Conservation (phyloP, 169 alveolate species). For the Sarcocystis neurona region DNA sequence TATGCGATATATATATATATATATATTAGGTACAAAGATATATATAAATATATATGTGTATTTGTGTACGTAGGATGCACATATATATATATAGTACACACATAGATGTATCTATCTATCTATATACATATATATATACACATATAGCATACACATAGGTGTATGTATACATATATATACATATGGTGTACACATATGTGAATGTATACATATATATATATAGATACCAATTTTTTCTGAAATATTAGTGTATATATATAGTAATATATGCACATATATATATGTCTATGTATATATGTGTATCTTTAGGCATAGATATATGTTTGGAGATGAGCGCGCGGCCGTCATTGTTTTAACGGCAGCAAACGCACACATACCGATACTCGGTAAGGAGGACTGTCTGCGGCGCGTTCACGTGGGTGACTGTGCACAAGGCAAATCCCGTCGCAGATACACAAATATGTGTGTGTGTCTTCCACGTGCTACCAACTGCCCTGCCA, state of each 20-base stretch:
- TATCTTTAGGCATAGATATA: neutral
- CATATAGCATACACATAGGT: no score
- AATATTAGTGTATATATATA: neutral
- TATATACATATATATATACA: no score
- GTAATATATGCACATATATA: neutral
- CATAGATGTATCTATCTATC: neutral
- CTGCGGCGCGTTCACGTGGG: no score
- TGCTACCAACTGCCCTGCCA: no score
- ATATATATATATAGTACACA: neutral
- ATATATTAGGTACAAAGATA: neutral
- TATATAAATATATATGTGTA: no score
- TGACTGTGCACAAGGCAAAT: no score
- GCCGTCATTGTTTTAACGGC: no score
- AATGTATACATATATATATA: neutral
- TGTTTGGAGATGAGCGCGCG: neutral
- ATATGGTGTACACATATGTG: neutral
- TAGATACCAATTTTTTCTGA: neutral
- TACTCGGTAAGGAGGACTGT: no score
- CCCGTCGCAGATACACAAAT: no score
- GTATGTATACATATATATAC: neutral
- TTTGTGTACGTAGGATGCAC: neutral
- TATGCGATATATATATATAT: neutral
- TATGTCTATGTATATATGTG: neutral
- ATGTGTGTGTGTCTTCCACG: no score
- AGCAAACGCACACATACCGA: no score